These are phyloP conservation scores for Hibiscus trionum DNA, from an alignment of 345 rosid genomes.

Conservation along the genomic window DNA sequence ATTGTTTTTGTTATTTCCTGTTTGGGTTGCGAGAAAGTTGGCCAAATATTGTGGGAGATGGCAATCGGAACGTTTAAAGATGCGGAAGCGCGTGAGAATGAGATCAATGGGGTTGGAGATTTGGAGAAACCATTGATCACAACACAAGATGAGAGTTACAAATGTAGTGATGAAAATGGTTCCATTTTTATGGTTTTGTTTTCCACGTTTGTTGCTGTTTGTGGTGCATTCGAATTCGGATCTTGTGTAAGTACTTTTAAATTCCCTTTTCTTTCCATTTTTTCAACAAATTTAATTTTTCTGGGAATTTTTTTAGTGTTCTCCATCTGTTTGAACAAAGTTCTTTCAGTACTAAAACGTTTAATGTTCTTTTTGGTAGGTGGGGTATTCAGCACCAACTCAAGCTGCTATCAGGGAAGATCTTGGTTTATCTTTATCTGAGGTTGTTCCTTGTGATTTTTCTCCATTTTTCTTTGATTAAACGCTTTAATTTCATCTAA, in stretches of 20 bases:
- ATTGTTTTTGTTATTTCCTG: not conserved
- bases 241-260: constrained; percentile 63
- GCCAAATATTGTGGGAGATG: constrained; percentile 20
- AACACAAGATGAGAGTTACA: constrained; percentile 13
- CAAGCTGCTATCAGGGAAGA: constrained; percentile 78
- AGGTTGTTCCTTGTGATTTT: constrained; percentile 35
- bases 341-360: constrained; percentile 25
- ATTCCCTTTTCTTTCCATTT: not conserved
- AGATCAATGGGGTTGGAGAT: constrained; percentile 27
- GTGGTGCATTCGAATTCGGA: constrained; percentile 86
- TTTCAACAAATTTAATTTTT: not conserved
- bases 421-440: constrained; percentile 59
- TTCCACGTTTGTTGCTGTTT: constrained; percentile 75
- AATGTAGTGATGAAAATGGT: constrained; percentile 22
- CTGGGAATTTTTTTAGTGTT: not conserved
- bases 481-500: not conserved
- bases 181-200: constrained; percentile 59
- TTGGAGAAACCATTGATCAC: constrained; percentile 44
- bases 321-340: not conserved
- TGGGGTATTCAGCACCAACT: constrained; percentile 91
- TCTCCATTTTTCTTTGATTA: not conserved
- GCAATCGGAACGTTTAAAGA: constrained; percentile 24
- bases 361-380: constrained; percentile 51
- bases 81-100: constrained; percentile 32
- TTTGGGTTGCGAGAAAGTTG: not conserved